A percentile compares a stretch with the other conserved stretches of the same genome.
phyloP scores from a whole-genome alignment of 73 alveolate genomes.

The Diophrys sp. region DNA sequence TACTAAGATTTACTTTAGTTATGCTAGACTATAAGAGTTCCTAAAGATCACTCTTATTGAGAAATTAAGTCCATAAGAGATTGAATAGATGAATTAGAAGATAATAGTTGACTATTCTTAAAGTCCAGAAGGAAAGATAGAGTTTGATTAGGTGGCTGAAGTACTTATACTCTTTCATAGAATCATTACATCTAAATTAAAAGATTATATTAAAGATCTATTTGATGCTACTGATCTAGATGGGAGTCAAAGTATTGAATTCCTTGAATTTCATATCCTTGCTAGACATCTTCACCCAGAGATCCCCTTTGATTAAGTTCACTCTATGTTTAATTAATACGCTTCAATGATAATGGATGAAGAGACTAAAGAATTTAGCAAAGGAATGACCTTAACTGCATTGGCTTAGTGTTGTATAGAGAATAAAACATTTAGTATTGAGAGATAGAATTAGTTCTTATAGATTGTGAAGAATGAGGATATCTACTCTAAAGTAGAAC shows the following conservation, averaged over 20 bases:
- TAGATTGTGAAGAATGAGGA: neutral
- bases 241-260: neutral
- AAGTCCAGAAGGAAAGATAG: conserved; percentile 3
- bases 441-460: neutral
- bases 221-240: conserved; percentile 8
- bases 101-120: neutral
- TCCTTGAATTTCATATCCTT: conserved; percentile 1
- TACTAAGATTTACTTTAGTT: neutral
- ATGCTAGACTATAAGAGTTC: neutral
- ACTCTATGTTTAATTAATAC: neutral
- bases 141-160: neutral
- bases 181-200: neutral
- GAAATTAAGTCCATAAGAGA: neutral
- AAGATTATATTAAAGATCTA: conserved; percentile 2
- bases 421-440: neutral
- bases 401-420: conserved; percentile 1
- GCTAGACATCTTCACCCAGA: conserved; percentile 5
- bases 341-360: neutral
- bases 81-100: neutral
- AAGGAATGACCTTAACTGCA: neutral
- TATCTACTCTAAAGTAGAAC: neutral
- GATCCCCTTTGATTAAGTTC: neutral
- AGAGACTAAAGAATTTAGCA: neutral
- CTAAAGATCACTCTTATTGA: neutral
- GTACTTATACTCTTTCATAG: neutral